Evolutionary conservation across 2,329 filamentous ascomycete genomes (phyloP), one percentile per base, ranked within the genome.

Genomic region (Xylaria arbuscula): DNA sequence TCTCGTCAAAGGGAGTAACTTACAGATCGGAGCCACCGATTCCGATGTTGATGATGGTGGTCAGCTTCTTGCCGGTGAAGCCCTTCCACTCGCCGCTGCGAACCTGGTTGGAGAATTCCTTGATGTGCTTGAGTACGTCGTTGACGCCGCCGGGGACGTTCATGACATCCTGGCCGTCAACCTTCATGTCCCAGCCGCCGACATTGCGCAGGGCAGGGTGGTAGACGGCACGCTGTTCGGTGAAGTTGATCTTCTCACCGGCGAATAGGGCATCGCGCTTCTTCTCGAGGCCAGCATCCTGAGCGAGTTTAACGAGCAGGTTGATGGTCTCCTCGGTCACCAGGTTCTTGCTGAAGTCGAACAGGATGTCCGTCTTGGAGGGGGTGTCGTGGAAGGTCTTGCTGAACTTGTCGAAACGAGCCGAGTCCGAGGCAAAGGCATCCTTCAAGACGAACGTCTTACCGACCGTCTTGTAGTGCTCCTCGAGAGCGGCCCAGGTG

Each of bases 321-420:
- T 91, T 87, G 60, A 98, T 86, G 4, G 95, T 98, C 83, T 98
- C 94, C 75, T 97, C 93, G 70, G 92, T 96, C 77, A 98, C 82
- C 82, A 99, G 94, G 89, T 99, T 99, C 90, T 99, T 99, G 86
- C 92, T 96, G 85, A 97, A 99, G 83, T 99, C 96, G 83, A 98
- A 99, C 72, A 99, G 89, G 77, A 97, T 96, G 73, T 98, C 93
- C 75, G 89, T 90, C 77, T 87, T 87, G 78, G 97, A 93, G 74
- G 92, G 90, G 62, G 88, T 81, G 82, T 93, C 94, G 36, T 90
- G 85, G 82, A 98, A 97, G 78, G 88, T 93, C 80, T 90, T 92
- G 80, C 90, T 92, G 85, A 97, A 94, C 83, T 96, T 97, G 78
- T 91, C 83, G 86, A 98, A 98, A 72, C 96, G 93, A 79, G 92